These are phyloP conservation scores for Leucocoprinus sp. DNA, from an alignment of 768 basidiomycete species.

Conservation along the genomic window DNA sequence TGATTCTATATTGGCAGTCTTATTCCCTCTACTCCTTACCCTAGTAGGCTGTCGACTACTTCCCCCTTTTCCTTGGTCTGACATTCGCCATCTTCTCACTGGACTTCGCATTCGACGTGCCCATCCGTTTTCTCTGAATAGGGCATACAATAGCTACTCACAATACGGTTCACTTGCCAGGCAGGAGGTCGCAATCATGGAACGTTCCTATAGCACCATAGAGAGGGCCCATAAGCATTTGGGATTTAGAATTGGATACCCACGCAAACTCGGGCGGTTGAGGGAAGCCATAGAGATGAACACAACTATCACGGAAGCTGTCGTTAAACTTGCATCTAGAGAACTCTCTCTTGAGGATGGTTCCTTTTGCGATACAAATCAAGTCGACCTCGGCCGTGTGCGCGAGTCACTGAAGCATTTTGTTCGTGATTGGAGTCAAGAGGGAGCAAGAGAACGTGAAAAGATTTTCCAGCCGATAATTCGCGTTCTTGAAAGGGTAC, in stretches of 20 bases:
- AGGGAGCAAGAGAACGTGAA: slow-evolving; percentile 46
- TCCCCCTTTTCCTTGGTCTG: slow-evolving; percentile 19
- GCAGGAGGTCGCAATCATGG: slow-evolving; percentile 34
- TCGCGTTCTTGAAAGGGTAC: slow-evolving; percentile 29
- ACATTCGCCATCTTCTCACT: slow-evolving; percentile 21
- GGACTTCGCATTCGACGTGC: slow-evolving; percentile 16
- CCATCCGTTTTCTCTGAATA: slow-evolving; percentile 32
- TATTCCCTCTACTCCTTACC: slow-evolving; percentile 31
- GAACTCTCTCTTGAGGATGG: slow-evolving; percentile 17
- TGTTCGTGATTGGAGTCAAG: slow-evolving; percentile 61
- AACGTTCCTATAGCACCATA: slow-evolving; percentile 34
- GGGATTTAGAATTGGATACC: slow-evolving; percentile 45
- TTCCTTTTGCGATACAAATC: slow-evolving; percentile 11
- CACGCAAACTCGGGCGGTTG: slow-evolving; percentile 40
- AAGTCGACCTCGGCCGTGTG: slow-evolving; percentile 39
- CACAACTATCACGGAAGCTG: slow-evolving; percentile 27
- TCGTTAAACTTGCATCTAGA: slow-evolving; percentile 26
- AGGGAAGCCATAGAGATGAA: slow-evolving; percentile 33
- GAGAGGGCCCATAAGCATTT: slow-evolving; percentile 39
- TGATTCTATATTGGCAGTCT: slow-evolving; percentile 28
- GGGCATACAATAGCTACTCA: slow-evolving; percentile 35
- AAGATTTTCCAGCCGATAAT: slow-evolving; percentile 51
- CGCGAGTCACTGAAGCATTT: slow-evolving; percentile 61
- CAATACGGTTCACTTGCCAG: slow-evolving; percentile 34
- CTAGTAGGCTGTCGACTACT: slow-evolving; percentile 23